phyloP scores from a whole-genome alignment of 441 rosid genomes.

The Pelargonium exstipulatum region DNA sequence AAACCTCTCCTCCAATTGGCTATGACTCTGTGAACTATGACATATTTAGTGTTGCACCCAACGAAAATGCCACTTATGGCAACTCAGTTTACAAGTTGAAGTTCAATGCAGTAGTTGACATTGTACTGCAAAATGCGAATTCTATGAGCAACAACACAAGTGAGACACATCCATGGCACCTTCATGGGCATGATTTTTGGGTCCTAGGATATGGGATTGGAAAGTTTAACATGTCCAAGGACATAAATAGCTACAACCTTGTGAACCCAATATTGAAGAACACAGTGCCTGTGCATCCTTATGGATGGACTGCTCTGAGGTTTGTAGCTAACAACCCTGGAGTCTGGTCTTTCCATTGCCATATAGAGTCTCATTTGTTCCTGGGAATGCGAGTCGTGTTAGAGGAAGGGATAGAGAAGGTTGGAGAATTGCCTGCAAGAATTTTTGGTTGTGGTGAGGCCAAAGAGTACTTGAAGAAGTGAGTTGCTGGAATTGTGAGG shows the following conservation, averaged over 20 bases:
- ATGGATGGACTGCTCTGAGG: background rate
- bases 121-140: background rate
- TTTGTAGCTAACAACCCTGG: background rate
- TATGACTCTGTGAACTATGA: background rate
- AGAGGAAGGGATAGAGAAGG: background rate
- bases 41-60: background rate
- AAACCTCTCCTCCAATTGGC: slow-evolving; percentile 2
- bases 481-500: too few relatives aligned
- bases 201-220: background rate
- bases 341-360: background rate
- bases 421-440: background rate
- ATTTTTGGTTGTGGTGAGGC: background rate
- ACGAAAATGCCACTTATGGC: background rate
- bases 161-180: background rate
- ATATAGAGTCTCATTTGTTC: background rate
- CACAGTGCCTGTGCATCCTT: background rate
- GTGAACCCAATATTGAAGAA: background rate
- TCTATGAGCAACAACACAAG: background rate
- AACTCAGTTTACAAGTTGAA: background rate
- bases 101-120: background rate
- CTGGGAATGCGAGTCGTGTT: background rate
- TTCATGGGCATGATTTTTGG: background rate
- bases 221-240: background rate
- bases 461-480: background rate
- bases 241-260: background rate